These are phyloP conservation scores for Fusarium palustre DNA, from an alignment of 2,329 filamentous ascomycete species.

Conservation along the genomic window DNA sequence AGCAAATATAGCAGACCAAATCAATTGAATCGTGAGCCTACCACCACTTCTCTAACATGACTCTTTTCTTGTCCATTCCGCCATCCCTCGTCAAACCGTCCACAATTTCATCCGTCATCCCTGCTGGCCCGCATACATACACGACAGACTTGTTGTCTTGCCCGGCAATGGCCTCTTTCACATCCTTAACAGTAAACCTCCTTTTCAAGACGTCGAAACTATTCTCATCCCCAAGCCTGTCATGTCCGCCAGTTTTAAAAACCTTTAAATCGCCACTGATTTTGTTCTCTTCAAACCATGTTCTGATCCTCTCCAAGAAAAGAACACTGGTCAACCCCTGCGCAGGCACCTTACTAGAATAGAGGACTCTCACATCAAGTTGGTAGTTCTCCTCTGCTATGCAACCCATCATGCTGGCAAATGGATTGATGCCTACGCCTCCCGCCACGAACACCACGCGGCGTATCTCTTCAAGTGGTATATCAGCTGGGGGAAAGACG, in stretches of 20 bases:
- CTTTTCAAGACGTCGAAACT: constrained; percentile 47
- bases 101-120: constrained; percentile 76
- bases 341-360: constrained; percentile 62
- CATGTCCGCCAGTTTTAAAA: constrained; percentile 58
- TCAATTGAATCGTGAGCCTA: constrained; percentile 45
- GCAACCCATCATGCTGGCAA: constrained; percentile 78
- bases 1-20: not conserved
- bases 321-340: constrained; percentile 55
- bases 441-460: constrained; percentile 80
- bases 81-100: constrained; percentile 54
- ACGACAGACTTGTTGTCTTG: constrained; percentile 57
- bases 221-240: not conserved
- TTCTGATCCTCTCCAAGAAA: constrained; percentile 63
- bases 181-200: constrained; percentile 58
- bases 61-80: constrained; percentile 59
- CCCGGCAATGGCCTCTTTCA: constrained; percentile 54
- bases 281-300: constrained; percentile 53
- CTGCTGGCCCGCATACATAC: constrained; percentile 76
- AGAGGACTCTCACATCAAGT: constrained; percentile 69
- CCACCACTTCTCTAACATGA: constrained; percentile 75
- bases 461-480: constrained; percentile 58
- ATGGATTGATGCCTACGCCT: constrained; percentile 84
- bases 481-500: constrained; percentile 74
- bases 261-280: constrained; percentile 56
- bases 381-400: constrained; percentile 57